Percentiles rank a stretch among this genome's conserved stretches.
Evolutionary conservation across 1,284 basidiomycete genomes (phyloP).

Genomic region (Megacollybia platyphylla): DNA sequence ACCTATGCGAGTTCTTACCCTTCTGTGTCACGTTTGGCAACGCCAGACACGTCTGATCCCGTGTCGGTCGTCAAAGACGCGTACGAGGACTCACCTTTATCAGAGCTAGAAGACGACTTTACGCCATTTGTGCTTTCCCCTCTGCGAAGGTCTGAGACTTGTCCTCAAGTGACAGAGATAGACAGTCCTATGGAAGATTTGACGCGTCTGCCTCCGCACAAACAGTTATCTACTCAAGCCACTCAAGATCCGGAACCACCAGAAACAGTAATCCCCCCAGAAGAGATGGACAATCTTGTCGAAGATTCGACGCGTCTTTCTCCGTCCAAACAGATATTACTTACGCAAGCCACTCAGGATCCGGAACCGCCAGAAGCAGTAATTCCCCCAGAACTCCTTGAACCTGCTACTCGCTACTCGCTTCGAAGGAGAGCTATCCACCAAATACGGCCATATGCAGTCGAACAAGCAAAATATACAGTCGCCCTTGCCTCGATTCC

Average conservation of each 20-base stretch:
- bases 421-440: conserved; percentile 34
- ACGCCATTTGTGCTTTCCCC: background rate
- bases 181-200: background rate
- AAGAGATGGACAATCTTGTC: background rate
- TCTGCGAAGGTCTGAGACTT: background rate
- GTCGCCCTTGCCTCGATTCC: conserved; percentile 31
- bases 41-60: background rate
- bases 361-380: conserved; percentile 3
- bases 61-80: background rate
- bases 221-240: background rate
- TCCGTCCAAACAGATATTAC: background rate
- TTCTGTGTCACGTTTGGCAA: background rate
- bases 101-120: background rate
- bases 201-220: background rate
- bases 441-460: conserved; percentile 42
- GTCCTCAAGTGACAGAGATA: too few species aligned
- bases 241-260: conserved; percentile 1
- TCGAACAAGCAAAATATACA: conserved; percentile 36
- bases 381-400: conserved; percentile 9
- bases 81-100: background rate
- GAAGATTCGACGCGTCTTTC: background rate
- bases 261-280: conserved; percentile 8
- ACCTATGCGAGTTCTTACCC: background rate
- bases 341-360: background rate
- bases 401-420: conserved; percentile 24